Evolutionary conservation across 1,284 basidiomycete genomes (phyloP), one percentile per base, ranked within the genome.

Genomic region (Marasmius oreades): DNA sequence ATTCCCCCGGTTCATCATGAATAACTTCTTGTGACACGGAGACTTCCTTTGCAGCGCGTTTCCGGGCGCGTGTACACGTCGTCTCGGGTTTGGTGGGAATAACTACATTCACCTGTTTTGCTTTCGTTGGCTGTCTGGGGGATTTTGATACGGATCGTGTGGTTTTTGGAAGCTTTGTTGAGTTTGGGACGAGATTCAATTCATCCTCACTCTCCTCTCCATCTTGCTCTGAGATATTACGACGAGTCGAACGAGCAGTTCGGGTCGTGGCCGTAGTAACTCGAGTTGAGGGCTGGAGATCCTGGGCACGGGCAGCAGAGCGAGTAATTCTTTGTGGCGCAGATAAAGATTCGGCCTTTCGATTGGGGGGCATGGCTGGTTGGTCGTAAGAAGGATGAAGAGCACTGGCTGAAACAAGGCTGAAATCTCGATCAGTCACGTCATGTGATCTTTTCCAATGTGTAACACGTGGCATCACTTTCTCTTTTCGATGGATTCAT

Each of bases 281-380:
- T 10, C 51, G 39, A 1, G 70, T 44, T 6, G 26, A 4, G 18
- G 20, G 36, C n/a, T 3, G 5, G 22, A 42, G 5, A 11, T 16
- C 24, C 20, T 46, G 24, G n/a, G 26, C 18, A 10, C 37, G 24
- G 47, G 39, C 23, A 3, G 34, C 48, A 28, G 55, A 56, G 47
- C 58, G 58, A 46, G 53, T 63, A 59, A 45, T 62, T 61, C 62
- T 62, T 60, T 63, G 74, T 64, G 46, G 61, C 62, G 53, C 71
- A 10, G 66, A 65, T 18, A 62, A 59, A 20, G 64, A 63, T 1
- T 64, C 52, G 1, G 74, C 71, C 62, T 80, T 84, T 61, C 81
- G 80, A 72, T 83, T 84, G 36, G 75, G 73, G 36, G 75, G 68
- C 75, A 77, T 80, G 34, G 50, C 46, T 54, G 56, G 20, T 36